Evolutionary conservation across 441 rosid genomes (phyloP), one percentile per base, ranked within the genome.

Genomic region (Bocquillonia castaneifolia): DNA sequence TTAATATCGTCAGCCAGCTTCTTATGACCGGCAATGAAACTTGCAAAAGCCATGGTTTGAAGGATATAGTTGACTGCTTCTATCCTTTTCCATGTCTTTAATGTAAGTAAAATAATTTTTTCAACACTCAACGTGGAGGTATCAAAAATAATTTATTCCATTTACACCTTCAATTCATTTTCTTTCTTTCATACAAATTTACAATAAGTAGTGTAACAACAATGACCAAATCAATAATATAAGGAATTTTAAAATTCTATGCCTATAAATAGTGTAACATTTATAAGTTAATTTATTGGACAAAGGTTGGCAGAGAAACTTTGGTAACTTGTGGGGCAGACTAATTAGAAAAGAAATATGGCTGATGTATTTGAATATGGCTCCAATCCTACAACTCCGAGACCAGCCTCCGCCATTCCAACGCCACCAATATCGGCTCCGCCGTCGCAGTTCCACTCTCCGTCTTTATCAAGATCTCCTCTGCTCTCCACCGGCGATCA

Each of bases 361-460:
- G 80, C 61, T 53, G 83, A 79, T 12, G 72, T 13, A 20, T 52
- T 52, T 45, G 85, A 82, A 62, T 56, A 28, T 55, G 44, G 37
- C 59, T 83, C 85, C 5, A 40, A 18, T 20, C 39, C 68, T 7
- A 57, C 45, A 3, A 70, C 71, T 3, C 71, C 71, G 44, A 28
- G 37, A 28, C 23, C 53, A 2, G 66, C 52, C 13, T 42, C 61
- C 26, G 79, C 85, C 0, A 34, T 48, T 40, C 75, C 76, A 20
- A 71, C 80, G 1, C 85, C 90, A 2, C 89, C 86, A 0, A 83
- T 86, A 59, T 84, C 93, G 0, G 77, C 88, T 59, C 89, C 90
- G 28, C 89, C 93, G 2, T 85, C 93, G 20, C 90, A 85, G 73
- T 63, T 81, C 36, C 90, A 88, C 64, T 88, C 93, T 12, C 93